These are phyloP conservation scores for Termitomyces sp. DNA, from an alignment of 768 basidiomycete genomes.

Conservation along the genomic window DNA sequence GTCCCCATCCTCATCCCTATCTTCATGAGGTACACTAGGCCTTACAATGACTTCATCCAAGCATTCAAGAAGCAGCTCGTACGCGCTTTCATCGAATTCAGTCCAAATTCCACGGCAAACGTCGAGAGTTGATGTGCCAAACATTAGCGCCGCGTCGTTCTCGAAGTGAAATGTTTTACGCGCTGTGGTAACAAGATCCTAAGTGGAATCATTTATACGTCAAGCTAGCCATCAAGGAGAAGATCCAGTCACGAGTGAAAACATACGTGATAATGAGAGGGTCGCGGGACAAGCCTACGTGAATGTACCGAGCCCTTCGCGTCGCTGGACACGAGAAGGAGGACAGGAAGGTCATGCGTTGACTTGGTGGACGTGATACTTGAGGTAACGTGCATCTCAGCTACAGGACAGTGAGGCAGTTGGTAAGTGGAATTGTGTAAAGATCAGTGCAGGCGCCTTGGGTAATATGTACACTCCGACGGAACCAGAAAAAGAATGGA, in stretches of 20 bases:
- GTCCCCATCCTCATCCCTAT: background rate
- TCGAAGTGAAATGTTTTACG: slow-evolving; percentile 16
- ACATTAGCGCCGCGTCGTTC: background rate
- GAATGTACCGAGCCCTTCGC: background rate
- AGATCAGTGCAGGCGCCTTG: background rate
- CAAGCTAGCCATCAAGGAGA: background rate
- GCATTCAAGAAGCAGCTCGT: slow-evolving; percentile 17
- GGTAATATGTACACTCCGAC: too few relatives aligned
- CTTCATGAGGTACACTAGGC: background rate
- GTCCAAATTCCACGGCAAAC: slow-evolving; percentile 22
- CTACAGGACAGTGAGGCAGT: background rate
- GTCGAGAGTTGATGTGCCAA: slow-evolving; percentile 23
- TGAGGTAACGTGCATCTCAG: slow-evolving; percentile 18
- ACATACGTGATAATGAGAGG: slow-evolving; percentile 19
- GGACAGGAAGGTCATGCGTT: slow-evolving; percentile 19
- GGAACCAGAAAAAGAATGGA: slow-evolving; percentile 10
- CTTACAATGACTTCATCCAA: slow-evolving; percentile 25
- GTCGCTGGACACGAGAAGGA: slow-evolving; percentile 18
- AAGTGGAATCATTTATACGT: background rate
- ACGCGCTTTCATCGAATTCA: slow-evolving; percentile 28
- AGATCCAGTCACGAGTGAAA: background rate
- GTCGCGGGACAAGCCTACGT: slow-evolving; percentile 21
- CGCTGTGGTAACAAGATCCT: slow-evolving; percentile 20
- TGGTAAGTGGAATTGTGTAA: too few relatives aligned
- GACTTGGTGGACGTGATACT: slow-evolving; percentile 15